phyloP scores from a whole-genome alignment of 179 eudicot genomes.

The Heliamphora pulchella region DNA sequence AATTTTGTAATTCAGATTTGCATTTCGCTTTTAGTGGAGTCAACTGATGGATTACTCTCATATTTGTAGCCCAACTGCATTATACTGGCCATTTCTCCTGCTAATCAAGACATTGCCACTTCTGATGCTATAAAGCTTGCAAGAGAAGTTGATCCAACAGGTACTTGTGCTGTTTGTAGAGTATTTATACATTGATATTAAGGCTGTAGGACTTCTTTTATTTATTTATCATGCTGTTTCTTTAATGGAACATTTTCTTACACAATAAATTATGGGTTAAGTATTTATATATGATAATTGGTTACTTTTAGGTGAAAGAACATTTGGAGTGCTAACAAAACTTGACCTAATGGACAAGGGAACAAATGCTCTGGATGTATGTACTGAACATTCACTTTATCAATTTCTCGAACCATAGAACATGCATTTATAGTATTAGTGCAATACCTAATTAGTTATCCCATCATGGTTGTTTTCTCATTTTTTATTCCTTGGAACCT shows the following conservation, averaged over 20 bases:
- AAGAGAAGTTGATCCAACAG: constrained; percentile 95
- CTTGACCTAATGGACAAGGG: constrained; percentile 99
- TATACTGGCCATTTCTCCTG: constrained; percentile 96
- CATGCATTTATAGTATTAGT: not conserved
- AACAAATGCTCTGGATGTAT: constrained; percentile 90
- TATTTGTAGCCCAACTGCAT: constrained; percentile 82
- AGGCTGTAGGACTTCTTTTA: not conserved
- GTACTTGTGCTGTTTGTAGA: constrained; percentile 25
- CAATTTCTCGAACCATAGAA: not conserved
- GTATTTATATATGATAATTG: not conserved
- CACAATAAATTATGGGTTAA: not conserved
- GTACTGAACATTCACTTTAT: constrained; percentile 17
- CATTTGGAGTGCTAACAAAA: constrained; percentile 94
- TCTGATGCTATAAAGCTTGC: constrained; percentile 99
- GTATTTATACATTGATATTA: constrained; percentile 3
- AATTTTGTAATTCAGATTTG: not conserved
- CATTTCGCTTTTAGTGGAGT: not conserved
- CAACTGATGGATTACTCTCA: constrained; percentile 12
- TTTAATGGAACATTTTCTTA: not conserved
- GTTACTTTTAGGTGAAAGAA: constrained; percentile 67
- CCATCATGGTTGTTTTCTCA: not conserved
- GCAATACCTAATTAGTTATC: not conserved
- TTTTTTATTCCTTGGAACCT: constrained; percentile 1
- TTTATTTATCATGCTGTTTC: not conserved
- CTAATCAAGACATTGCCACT: constrained; percentile 99